These are phyloP conservation scores for Pharnaceum exiguum DNA, from an alignment of 148 eudicot species.

Conservation along the genomic window DNA sequence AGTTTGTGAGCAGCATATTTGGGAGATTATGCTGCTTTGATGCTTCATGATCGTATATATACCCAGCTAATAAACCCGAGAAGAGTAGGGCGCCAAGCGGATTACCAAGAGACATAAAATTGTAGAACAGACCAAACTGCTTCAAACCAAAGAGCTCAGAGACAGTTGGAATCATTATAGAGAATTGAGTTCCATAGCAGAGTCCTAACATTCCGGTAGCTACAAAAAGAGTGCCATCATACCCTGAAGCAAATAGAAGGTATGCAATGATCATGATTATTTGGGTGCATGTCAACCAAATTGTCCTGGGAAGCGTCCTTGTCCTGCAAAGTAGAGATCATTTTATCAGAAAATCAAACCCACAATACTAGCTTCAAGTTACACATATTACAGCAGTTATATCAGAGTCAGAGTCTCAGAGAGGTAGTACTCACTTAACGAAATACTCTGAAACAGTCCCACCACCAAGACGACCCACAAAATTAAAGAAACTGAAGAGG, in stretches of 20 bases:
- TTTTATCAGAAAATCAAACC: constrained; percentile 7
- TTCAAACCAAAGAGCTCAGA: constrained; percentile 86
- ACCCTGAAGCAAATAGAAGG: constrained; percentile 62
- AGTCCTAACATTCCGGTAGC: constrained; percentile 79
- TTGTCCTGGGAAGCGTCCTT: constrained; percentile 56
- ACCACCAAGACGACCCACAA: constrained; percentile 77
- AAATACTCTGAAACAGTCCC: constrained; percentile 78
- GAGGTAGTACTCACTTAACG: constrained; percentile 50
- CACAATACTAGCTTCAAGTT: too few species aligned
- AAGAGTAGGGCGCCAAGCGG: constrained; percentile 80
- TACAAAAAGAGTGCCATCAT: constrained; percentile 44
- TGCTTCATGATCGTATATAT: constrained; percentile 65
- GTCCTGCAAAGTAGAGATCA: constrained; percentile 42
- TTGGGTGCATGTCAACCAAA: constrained; percentile 67
- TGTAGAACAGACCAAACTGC: constrained; percentile 65
- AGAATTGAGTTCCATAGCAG: constrained; percentile 71
- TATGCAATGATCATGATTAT: constrained; percentile 58
- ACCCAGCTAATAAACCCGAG: constrained; percentile 73
- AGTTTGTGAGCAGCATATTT: constrained; percentile 2
- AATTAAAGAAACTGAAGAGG: constrained; percentile 77
- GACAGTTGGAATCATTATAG: constrained; percentile 77
- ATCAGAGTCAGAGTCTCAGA: not conserved
- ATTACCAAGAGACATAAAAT: constrained; percentile 67
- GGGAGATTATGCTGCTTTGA: constrained; percentile 45
- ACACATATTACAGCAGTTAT: not conserved